Conservation (phyloP, 176 grass and related monocot genomes). For the Aechmea fasciata region DNA sequence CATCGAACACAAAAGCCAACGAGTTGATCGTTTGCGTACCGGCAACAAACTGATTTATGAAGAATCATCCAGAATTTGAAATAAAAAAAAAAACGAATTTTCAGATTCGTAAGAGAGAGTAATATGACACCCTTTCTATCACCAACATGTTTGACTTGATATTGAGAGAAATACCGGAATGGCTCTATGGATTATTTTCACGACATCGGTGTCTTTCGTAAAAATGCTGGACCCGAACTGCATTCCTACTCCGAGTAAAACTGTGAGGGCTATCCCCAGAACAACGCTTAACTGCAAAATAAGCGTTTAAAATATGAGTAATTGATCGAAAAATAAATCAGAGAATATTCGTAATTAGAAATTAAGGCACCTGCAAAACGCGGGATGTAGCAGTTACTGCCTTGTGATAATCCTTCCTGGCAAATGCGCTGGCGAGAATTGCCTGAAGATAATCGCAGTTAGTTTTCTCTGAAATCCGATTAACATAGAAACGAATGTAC, state of each 20-base stretch:
- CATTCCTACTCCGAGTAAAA: constrained; percentile 56
- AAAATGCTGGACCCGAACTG: constrained; percentile 80
- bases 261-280: constrained; percentile 52
- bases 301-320: neutral
- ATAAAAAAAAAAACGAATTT: constrained; percentile 1
- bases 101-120: neutral
- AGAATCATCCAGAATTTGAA: neutral
- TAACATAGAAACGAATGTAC: neutral
- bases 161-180: constrained; percentile 51
- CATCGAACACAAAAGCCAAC: constrained; percentile 95
- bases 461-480: neutral
- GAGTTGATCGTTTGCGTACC: constrained; percentile 82
- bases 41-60: constrained; percentile 55
- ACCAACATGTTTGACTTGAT: too few relatives aligned
- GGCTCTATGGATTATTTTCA: constrained; percentile 61
- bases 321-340: constrained; percentile 1
- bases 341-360: constrained; percentile 1
- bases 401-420: constrained; percentile 58
- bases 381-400: constrained; percentile 46
- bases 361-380: constrained; percentile 56
- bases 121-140: neutral
- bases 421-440: constrained; percentile 82
- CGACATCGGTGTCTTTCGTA: constrained; percentile 60
- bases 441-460: constrained; percentile 41
- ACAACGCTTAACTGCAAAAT: constrained; percentile 69